Evolutionary conservation across 257 asterid species (phyloP), one percentile per base, ranked within the genome.

Genomic region (Schizonepeta tenuifolia): DNA sequence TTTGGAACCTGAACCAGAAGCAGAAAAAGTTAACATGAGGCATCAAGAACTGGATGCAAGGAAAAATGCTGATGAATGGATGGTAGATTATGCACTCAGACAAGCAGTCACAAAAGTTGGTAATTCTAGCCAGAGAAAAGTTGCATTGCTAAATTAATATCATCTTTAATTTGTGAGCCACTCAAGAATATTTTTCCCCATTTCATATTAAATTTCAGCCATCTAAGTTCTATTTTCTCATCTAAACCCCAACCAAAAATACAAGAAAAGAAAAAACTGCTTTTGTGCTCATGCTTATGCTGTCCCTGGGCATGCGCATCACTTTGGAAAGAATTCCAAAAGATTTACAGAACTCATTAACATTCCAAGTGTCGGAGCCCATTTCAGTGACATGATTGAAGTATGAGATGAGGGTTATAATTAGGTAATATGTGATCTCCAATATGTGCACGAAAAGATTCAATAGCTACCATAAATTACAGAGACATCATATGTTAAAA

Each of bases 381-480:
- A n/a, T n/a, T n/a, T n/a, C n/a, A n/a, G n/a, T n/a, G n/a, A n/a
- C n/a, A n/a, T n/a, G n/a, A n/a, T n/a, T n/a, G n/a, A 57, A 46
- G 64, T 21, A 53, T 21, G 63, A 36, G 62, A 31, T 13, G 56
- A 13, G 40, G 64, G n/a, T 55, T 44, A 58, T 63, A n/a, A 43
- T 51, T 17, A 17, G 11, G 5, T 51, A 18, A 51, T 51, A 9
- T 6, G 13, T 18, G 28, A 51, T 18, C 58, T 51, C 58, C 2
- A 51, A 51, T 18, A 20, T 18, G 73, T 49, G 50, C 56, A 49
- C 5, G 26, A 10, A 58, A 65, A 43, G 41, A 43, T 70, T 46
- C 72, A 60, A 41, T 43, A 38, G 68, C 58, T 12, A 64, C 53
- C 13, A 74, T 26, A 70, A 51, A 33, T 26, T 58, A 28, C 47